These are phyloP conservation scores for Exophiala calicioides DNA, from an alignment of 2,329 filamentous ascomycete species.

Conservation along the genomic window DNA sequence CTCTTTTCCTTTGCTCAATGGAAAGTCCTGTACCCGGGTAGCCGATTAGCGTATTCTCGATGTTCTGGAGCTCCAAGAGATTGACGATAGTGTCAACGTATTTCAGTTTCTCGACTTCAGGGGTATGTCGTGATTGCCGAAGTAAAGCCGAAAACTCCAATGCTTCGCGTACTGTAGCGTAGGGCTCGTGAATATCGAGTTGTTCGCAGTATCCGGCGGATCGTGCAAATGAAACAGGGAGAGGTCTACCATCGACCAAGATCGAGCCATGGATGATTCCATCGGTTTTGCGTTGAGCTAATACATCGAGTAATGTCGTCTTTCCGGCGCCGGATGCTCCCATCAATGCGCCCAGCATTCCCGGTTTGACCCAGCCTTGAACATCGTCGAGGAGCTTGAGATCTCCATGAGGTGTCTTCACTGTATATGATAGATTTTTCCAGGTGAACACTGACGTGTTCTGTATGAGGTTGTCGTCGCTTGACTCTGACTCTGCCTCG, in stretches of 20 bases:
- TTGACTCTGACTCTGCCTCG: background rate
- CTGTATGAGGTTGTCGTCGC: slow-evolving; percentile 50
- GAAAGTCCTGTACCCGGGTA: slow-evolving; percentile 48
- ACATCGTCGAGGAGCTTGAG: slow-evolving; percentile 66
- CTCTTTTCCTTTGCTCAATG: slow-evolving; percentile 67
- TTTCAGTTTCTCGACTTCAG: slow-evolving; percentile 61
- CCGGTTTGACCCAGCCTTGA: slow-evolving; percentile 75
- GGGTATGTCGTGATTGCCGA: slow-evolving; percentile 55
- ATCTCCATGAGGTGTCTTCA: slow-evolving; percentile 58
- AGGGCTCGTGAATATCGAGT: slow-evolving; percentile 67
- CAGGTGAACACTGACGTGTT: slow-evolving; percentile 73
- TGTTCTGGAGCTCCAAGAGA: slow-evolving; percentile 62
- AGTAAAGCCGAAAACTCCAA: slow-evolving; percentile 67
- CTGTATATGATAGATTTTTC: slow-evolving; percentile 70
- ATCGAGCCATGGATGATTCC: slow-evolving; percentile 65
- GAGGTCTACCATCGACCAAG: slow-evolving; percentile 63
- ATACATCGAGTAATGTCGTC: slow-evolving; percentile 70
- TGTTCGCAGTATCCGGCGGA: slow-evolving; percentile 70
- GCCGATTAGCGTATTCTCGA: slow-evolving; percentile 64
- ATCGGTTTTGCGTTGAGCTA: slow-evolving; percentile 68
- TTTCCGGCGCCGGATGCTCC: slow-evolving; percentile 79
- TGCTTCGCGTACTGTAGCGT: slow-evolving; percentile 65
- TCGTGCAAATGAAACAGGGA: slow-evolving; percentile 64
- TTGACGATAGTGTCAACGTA: slow-evolving; percentile 67
- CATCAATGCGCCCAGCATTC: slow-evolving; percentile 74